Evolutionary conservation across 306 rosid genomes (phyloP).

Genomic region (Alnus glutinosa): DNA sequence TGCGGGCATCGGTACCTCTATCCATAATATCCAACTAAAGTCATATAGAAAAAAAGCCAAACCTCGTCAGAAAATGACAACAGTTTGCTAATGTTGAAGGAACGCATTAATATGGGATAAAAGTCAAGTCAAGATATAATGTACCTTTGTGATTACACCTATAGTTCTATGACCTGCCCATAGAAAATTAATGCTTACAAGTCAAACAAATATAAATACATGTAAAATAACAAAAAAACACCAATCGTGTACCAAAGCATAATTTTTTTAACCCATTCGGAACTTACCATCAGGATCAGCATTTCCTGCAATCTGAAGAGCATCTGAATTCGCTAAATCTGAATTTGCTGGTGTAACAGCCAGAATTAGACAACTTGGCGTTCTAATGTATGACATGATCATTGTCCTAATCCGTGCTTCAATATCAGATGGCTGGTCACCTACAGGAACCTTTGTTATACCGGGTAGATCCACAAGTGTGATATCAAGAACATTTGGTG

Average conservation of each 20-base stretch:
- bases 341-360: conserved; percentile 99
- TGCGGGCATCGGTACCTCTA: conserved; percentile 99
- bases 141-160: conserved; percentile 93
- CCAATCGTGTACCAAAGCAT: conserved; percentile 18
- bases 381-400: conserved; percentile 95
- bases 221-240: conserved; percentile 4
- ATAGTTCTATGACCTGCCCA: conserved; percentile 89
- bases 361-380: conserved; percentile 80
- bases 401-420: conserved; percentile 95
- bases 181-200: conserved; percentile 22
- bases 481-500: conserved; percentile 96
- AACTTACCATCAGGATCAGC: conserved; percentile 97
- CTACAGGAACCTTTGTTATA: conserved; percentile 97
- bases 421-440: conserved; percentile 96
- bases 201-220: conserved; percentile 3
- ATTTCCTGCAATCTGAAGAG: conserved; percentile 97
- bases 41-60: conserved; percentile 21
- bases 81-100: conserved; percentile 6
- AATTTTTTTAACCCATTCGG: background rate
- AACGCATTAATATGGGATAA: background rate
- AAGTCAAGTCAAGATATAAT: conserved; percentile 21
- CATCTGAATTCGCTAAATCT: conserved; percentile 98
- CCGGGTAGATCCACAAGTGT: conserved; percentile 99
- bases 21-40: conserved; percentile 95
- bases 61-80: background rate